Evolutionary conservation across 176 grass and related monocot species (phyloP).

Genomic region (sorghum (Sorghum bicolor)): DNA sequence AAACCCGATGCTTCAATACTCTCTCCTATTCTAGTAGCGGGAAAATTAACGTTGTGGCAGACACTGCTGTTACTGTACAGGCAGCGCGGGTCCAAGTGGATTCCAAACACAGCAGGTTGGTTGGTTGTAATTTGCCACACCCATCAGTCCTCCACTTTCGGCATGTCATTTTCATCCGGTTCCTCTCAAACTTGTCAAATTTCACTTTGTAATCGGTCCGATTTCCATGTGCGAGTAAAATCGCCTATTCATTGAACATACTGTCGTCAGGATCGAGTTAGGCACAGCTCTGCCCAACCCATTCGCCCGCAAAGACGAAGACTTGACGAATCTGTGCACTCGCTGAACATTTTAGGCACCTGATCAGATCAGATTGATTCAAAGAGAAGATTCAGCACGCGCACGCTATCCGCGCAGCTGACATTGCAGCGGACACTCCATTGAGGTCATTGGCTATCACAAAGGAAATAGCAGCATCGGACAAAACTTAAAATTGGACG

Average conservation of each 20-base stretch:
- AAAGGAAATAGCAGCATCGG: background rate
- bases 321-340: background rate
- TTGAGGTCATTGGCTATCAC: background rate
- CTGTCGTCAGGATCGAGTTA: background rate
- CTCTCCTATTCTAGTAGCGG: too few species aligned
- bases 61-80: too few species aligned
- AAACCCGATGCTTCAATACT: too few species aligned
- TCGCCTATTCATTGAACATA: background rate
- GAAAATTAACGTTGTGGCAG: too few species aligned
- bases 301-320: background rate
- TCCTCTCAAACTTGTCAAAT: background rate
- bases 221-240: background rate
- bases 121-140: background rate
- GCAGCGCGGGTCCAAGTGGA: too few species aligned
- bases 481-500: background rate
- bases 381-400: background rate
- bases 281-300: background rate
- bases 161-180: background rate
- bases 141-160: background rate
- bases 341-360: slow-evolving; percentile 4
- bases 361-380: background rate
- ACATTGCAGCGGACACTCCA: background rate
- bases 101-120: too few species aligned
- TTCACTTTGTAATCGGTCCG: background rate
- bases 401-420: background rate